Conservation (phyloP, 257 asterid species). For the Capsicum chinense region DNA sequence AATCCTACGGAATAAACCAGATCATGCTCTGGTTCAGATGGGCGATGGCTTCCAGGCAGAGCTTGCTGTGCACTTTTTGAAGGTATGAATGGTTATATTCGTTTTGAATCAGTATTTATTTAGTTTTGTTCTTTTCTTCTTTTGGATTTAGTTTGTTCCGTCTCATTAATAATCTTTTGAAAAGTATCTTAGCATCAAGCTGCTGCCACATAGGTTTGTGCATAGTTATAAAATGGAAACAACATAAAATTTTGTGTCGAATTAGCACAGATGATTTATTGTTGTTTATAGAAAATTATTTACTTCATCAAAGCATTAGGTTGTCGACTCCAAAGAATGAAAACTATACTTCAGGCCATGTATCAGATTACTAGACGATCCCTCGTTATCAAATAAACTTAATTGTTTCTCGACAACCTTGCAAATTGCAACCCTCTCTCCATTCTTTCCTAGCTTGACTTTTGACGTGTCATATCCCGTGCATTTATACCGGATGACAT, state of each 20-base stretch:
- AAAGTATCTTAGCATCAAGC: no score
- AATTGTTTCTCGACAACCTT: background rate
- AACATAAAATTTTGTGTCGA: background rate
- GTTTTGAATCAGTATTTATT: background rate
- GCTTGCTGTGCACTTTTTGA: constrained; percentile 91
- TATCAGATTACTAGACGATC: background rate
- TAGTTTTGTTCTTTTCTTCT: background rate
- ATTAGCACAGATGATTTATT: background rate
- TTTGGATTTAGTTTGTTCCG: background rate
- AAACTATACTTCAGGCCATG: background rate
- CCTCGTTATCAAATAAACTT: background rate
- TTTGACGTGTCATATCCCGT: background rate
- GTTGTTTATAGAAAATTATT: background rate
- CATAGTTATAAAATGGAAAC: background rate
- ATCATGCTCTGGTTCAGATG: constrained; percentile 97
- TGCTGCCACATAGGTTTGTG: background rate
- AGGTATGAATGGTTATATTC: constrained; percentile 48
- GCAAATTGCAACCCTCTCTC: background rate
- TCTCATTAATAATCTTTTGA: background rate
- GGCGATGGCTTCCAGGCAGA: constrained; percentile 99
- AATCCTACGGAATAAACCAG: constrained; percentile 92
- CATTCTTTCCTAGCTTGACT: constrained; percentile 11
- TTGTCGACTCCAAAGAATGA: background rate
- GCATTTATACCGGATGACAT: background rate
- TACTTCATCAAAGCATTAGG: background rate